Percentiles rank a stretch among this genome's conserved stretches.
Conservation (phyloP, 176 grass and related monocot genomes). For the Elymus sibiricus region DNA sequence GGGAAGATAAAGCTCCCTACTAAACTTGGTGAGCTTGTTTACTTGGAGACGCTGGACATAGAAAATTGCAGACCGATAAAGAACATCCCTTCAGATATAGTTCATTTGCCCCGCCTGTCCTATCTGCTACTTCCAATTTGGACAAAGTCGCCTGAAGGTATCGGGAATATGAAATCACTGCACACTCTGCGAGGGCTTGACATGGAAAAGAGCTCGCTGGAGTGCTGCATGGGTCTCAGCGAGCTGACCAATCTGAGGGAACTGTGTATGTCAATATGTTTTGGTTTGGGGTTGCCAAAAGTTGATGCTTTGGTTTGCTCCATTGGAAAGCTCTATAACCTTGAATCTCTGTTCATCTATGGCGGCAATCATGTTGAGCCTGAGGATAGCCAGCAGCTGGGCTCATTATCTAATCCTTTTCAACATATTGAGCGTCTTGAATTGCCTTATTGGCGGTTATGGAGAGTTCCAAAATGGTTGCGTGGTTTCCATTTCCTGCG, state of each 20-base stretch:
- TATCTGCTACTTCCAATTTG: not conserved
- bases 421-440: not conserved
- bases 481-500: not conserved
- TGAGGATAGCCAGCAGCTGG: not conserved
- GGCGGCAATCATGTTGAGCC: no score
- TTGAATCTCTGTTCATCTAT: not conserved
- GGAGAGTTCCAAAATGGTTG: not conserved
- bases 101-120: not conserved
- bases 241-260: no score
- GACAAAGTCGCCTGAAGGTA: not conserved
- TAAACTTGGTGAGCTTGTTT: not conserved
- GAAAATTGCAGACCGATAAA: accelerated
- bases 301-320: not conserved
- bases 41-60: not conserved
- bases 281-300: not conserved
- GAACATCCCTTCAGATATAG: not conserved
- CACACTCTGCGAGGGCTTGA: not conserved
- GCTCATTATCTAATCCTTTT: not conserved
- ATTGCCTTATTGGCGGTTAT: accelerated
- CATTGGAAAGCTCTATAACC: not conserved
- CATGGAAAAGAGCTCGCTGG: no score
- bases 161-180: not conserved
- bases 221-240: no score
- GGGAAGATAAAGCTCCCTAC: not conserved
- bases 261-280: not conserved